Evolutionary conservation across 768 basidiomycete species (phyloP), one percentile per base, ranked within the genome.

Genomic region (Gloeopeniophorella convolvens): DNA sequence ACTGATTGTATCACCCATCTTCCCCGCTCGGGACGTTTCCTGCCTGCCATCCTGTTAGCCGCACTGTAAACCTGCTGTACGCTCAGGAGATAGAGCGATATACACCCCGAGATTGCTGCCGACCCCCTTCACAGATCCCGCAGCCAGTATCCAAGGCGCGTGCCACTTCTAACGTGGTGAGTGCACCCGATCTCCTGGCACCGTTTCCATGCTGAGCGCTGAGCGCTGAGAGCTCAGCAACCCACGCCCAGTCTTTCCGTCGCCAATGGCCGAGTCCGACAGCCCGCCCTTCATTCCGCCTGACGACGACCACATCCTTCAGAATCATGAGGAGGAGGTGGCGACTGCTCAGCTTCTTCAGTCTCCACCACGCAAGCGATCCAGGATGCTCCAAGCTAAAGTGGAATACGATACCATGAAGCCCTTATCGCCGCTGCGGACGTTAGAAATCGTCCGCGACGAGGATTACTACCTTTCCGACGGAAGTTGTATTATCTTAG

Each of bases 261-360:
- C 26, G 36, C n/a, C 31, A 45, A 58, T 56, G 57, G 48, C 49
- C 26, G 55, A 56, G 20, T 11, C 48, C 12, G 57, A 58, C 28
- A 23, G 16, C 11, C 57, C 57, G 41, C 50, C 50, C 18, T 58
- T 58, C 42, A 58, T 58, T 32, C 57, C 57, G 42, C 50, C 57
- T 11, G 40, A 52, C 40, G 50, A 50, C 27, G 52, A 57, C 20
- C 42, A 28, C 23, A 24, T 42, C 16, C 23, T 45, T 9, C 12
- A 27, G 9, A 46, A 53, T 24, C 23, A 18, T 6, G 45, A 46
- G 18, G 57, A 52, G 24, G 57, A 37, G 23, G 31, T 53, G 10
- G 43, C 50, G 5, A 49, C 48, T 5, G 35, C 50, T 23, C 54
- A 45, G 24, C 43, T 56, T 32, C 55, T 57, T 13, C 30, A 57